Percentiles rank a stretch among this genome's conserved stretches.
phyloP scores from a whole-genome alignment of 1,284 basidiomycete genomes.

The Schizopora paradoxa region DNA sequence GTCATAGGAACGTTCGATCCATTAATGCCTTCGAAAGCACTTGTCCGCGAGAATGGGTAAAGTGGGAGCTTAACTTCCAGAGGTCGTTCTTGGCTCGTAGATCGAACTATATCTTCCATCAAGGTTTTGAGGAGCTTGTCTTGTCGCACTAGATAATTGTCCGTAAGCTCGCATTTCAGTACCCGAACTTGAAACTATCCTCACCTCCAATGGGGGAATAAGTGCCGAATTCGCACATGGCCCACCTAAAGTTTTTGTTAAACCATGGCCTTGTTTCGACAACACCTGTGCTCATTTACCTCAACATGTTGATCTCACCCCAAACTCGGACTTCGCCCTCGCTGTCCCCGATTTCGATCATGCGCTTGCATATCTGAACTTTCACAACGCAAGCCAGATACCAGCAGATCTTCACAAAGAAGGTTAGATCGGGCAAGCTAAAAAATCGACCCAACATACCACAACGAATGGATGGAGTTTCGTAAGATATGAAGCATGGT shows the following conservation, averaged over 20 bases:
- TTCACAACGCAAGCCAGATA: conserved; percentile 81
- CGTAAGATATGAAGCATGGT: conserved; percentile 41
- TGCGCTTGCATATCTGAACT: conserved; percentile 77
- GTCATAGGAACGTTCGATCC: not conserved
- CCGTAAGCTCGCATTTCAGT: conserved; percentile 9
- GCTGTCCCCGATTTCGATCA: conserved; percentile 68
- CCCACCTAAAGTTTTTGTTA: no score
- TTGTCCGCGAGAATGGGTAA: conserved; percentile 69
- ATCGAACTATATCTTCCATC: conserved; percentile 77
- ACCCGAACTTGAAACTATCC: conserved; percentile 26
- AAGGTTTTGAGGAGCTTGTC: conserved; percentile 74
- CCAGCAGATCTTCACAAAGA: conserved; percentile 66
- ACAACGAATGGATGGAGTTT: conserved; percentile 75
- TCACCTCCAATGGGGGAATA: conserved; percentile 78
- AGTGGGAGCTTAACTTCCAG: conserved; percentile 66
- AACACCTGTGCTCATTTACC: conserved; percentile 37
- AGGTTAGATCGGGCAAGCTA: conserved; percentile 18
- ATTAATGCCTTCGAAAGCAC: conserved; percentile 39
- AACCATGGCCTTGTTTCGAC: conserved; percentile 16
- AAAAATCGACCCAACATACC: conserved; percentile 37
- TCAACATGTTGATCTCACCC: conserved; percentile 78
- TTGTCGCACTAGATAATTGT: conserved; percentile 54
- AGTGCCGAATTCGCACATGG: conserved; percentile 72
- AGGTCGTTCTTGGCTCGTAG: conserved; percentile 72
- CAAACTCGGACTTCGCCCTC: conserved; percentile 68